Percentiles rank a stretch among this genome's conserved stretches.
Evolutionary conservation across 805 yeast genomes (phyloP).

Genomic region (Lipomyces japonicus): DNA sequence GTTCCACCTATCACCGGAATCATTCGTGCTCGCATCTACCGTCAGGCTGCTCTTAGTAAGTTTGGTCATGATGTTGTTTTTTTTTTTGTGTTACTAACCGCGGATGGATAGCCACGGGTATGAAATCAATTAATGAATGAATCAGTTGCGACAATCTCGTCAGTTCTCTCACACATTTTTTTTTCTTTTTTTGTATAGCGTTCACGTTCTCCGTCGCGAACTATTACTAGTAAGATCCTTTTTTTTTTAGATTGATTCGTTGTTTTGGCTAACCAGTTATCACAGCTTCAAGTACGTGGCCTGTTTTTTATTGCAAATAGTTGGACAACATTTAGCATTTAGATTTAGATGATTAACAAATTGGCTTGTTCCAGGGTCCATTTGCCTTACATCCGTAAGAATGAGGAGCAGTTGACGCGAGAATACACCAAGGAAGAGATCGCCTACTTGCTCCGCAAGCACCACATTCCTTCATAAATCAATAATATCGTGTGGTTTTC

Average conservation of each 20-base stretch:
- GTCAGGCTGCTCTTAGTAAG: constrained; percentile 16
- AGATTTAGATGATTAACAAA: too few relatives aligned
- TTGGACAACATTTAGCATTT: too few relatives aligned
- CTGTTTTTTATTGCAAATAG: too few relatives aligned
- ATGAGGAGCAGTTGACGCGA: not conserved
- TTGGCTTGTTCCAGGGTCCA: not conserved
- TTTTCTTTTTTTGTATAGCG: too few relatives aligned
- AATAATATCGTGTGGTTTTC: not conserved
- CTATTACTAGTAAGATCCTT: not conserved
- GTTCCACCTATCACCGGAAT: constrained; percentile 23
- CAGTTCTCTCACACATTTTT: too few relatives aligned
- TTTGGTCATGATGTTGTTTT: not conserved
- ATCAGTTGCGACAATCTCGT: too few relatives aligned
- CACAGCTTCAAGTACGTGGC: too few relatives aligned
- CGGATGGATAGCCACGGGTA: constrained; percentile 4
- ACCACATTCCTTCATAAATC: not conserved
- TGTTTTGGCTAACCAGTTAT: not conserved
- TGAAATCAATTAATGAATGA: too few relatives aligned
- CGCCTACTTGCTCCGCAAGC: not conserved
- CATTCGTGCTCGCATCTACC: constrained; percentile 9
- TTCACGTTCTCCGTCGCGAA: not conserved
- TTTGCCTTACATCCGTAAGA: not conserved
- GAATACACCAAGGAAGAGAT: not conserved
- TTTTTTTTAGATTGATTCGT: not conserved
- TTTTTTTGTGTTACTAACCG: not conserved